Conservation (phyloP, 805 yeast species). For the Cyberlindnera petersonii region DNA sequence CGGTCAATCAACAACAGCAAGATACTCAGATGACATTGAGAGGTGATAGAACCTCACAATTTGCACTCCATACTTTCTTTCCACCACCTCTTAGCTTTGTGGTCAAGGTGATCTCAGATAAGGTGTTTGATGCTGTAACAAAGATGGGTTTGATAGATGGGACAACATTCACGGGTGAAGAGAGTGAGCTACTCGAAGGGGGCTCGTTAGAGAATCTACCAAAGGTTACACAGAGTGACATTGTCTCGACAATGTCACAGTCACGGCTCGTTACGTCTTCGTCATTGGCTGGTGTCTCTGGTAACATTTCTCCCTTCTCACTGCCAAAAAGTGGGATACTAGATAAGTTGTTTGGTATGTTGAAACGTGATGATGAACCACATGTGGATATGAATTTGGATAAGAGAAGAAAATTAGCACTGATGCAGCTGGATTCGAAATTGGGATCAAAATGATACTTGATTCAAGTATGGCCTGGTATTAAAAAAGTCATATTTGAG, state of each 20-base stretch:
- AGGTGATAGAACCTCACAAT: constrained; percentile 24
- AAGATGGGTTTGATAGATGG: constrained; percentile 26
- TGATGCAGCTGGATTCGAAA: constrained; percentile 34
- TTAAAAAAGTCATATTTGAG: neutral
- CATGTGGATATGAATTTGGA: constrained; percentile 28
- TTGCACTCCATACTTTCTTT: constrained; percentile 38
- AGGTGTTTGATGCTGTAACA: constrained; percentile 25
- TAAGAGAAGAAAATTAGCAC: constrained; percentile 38
- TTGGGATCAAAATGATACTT: neutral
- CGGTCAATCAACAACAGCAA: constrained; percentile 32
- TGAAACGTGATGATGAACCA: constrained; percentile 1
- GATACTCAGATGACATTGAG: constrained; percentile 20
- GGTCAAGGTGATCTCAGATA: constrained; percentile 22
- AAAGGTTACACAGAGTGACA: constrained; percentile 19
- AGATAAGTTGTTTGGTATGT: constrained; percentile 6
- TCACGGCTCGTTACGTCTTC: constrained; percentile 38
- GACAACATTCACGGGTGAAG: constrained; percentile 22
- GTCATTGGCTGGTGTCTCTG: constrained; percentile 37
- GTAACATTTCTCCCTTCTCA: constrained; percentile 32
- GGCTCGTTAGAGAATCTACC: constrained; percentile 20
- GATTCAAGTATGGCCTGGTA: neutral
- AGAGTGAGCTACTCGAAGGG: constrained; percentile 21
- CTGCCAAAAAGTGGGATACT: constrained; percentile 21
- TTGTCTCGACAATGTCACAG: constrained; percentile 33
- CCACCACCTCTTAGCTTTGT: constrained; percentile 36